Conservation (phyloP, 805 yeast genomes). For the Myxozyma melibiosi region DNA sequence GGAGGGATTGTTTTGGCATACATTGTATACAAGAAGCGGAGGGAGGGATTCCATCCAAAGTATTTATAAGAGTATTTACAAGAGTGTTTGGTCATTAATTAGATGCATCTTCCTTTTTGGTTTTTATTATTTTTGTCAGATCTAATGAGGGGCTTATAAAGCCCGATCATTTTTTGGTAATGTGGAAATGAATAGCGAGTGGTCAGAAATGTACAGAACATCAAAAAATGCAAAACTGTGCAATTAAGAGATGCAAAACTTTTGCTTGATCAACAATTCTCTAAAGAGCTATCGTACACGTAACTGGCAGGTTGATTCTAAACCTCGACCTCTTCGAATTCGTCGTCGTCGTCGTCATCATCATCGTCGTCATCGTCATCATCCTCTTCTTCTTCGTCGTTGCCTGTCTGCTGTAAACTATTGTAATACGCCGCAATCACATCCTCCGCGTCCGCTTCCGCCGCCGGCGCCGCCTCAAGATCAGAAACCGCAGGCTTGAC, state of each 20-base stretch:
- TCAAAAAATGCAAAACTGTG: too few relatives aligned
- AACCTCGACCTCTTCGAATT: slow-evolving; percentile 33
- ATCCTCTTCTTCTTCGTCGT: slow-evolving; percentile 57
- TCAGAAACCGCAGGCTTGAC: neutral
- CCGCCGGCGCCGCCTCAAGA: slow-evolving; percentile 26
- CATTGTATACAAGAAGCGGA: slow-evolving; percentile 37
- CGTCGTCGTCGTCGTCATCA: slow-evolving; percentile 41
- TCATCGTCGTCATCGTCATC: slow-evolving; percentile 26
- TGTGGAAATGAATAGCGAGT: neutral
- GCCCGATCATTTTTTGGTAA: neutral
- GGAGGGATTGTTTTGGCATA: slow-evolving; percentile 39
- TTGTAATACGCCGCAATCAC: slow-evolving; percentile 69
- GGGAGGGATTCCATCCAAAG: slow-evolving; percentile 28
- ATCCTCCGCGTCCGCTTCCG: slow-evolving; percentile 54
- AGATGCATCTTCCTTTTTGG: neutral
- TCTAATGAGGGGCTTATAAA: too few relatives aligned
- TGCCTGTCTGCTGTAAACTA: slow-evolving; percentile 65
- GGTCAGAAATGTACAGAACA: neutral
- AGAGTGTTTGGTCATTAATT: neutral
- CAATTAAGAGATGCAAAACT: too few relatives aligned
- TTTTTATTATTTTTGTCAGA: neutral
- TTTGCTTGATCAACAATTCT: too few relatives aligned
- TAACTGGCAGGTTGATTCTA: too few relatives aligned
- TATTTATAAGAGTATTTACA: slow-evolving; percentile 18
- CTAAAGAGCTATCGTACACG: too few relatives aligned